Percentiles rank a stretch among this genome's conserved stretches.
Conservation (phyloP, 2,329 filamentous ascomycete species). For the Aspergillus tamarii region DNA sequence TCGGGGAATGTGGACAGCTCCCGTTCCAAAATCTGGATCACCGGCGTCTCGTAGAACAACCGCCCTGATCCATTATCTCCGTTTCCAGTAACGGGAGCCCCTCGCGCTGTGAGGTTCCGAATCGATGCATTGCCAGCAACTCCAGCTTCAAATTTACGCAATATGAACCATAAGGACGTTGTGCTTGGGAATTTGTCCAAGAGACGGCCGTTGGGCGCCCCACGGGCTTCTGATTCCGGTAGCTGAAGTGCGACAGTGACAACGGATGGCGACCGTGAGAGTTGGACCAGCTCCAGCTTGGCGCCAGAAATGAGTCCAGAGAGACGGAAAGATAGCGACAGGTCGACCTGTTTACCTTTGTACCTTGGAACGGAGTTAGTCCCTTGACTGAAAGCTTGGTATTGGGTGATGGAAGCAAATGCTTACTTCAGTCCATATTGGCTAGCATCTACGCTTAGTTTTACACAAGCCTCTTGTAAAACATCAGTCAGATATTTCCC, state of each 20-base stretch:
- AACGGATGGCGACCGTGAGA: slow-evolving; percentile 80
- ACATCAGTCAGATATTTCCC: slow-evolving; percentile 82
- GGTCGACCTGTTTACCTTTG: slow-evolving; percentile 82
- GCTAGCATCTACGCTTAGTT: slow-evolving; percentile 72
- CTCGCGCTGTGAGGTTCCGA: slow-evolving; percentile 83
- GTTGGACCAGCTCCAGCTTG: slow-evolving; percentile 87
- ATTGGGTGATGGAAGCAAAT: not conserved
- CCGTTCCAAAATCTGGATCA: slow-evolving; percentile 80
- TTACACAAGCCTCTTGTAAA: slow-evolving; percentile 82
- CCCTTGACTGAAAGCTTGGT: not conserved
- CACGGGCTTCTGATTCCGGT: slow-evolving; percentile 69
- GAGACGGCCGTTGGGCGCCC: slow-evolving; percentile 67
- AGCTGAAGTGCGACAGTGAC: slow-evolving; percentile 89
- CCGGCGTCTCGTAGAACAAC: slow-evolving; percentile 84
- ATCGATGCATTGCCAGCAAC: slow-evolving; percentile 62
- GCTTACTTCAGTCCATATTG: slow-evolving; percentile 81
- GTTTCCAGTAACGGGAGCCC: slow-evolving; percentile 62
- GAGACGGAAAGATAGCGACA: slow-evolving; percentile 81
- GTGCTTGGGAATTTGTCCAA: slow-evolving; percentile 86
- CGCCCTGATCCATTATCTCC: slow-evolving; percentile 67
- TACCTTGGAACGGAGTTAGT: slow-evolving; percentile 54
- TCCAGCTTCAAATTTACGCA: slow-evolving; percentile 86
- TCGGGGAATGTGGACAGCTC: slow-evolving; percentile 77
- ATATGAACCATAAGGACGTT: slow-evolving; percentile 83
- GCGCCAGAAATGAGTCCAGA: slow-evolving; percentile 82